These are phyloP conservation scores for Suillus tomentosus DNA, from an alignment of 768 basidiomycete species.

Conservation along the genomic window DNA sequence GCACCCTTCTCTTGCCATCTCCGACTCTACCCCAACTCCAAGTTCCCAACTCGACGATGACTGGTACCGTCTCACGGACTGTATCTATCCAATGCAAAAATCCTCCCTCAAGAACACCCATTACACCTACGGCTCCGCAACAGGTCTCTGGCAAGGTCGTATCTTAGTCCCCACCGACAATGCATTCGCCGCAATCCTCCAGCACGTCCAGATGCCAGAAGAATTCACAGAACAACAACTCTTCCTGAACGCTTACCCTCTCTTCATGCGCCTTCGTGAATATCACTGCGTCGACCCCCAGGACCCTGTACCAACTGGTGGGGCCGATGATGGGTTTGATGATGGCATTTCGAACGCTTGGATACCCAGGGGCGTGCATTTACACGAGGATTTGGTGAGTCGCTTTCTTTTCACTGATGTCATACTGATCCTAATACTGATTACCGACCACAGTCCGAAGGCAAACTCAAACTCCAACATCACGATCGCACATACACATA, in stretches of 20 bases:
- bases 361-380: conserved; percentile 30
- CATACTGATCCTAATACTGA: background rate
- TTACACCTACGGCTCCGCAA: conserved; percentile 54
- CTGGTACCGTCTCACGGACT: conserved; percentile 55
- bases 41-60: conserved; percentile 56
- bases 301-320: conserved; percentile 30
- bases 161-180: conserved; percentile 47
- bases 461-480: conserved; percentile 5
- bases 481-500: conserved; percentile 36
- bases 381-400: conserved; percentile 28
- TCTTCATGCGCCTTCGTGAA: conserved; percentile 63
- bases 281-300: conserved; percentile 49
- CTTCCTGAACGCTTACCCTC: conserved; percentile 45
- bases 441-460: background rate
- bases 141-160: conserved; percentile 64
- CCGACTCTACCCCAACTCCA: conserved; percentile 31
- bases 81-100: conserved; percentile 39
- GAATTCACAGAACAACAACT: conserved; percentile 38
- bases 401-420: too few relatives aligned
- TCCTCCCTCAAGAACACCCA: conserved; percentile 33
- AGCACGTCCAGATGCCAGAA: conserved; percentile 24
- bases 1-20: conserved; percentile 19
- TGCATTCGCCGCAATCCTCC: conserved; percentile 23
- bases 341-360: conserved; percentile 47
- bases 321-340: conserved; percentile 22